Evolutionary conservation across 257 asterid species (phyloP).

Genomic region (Datura wrightii): DNA sequence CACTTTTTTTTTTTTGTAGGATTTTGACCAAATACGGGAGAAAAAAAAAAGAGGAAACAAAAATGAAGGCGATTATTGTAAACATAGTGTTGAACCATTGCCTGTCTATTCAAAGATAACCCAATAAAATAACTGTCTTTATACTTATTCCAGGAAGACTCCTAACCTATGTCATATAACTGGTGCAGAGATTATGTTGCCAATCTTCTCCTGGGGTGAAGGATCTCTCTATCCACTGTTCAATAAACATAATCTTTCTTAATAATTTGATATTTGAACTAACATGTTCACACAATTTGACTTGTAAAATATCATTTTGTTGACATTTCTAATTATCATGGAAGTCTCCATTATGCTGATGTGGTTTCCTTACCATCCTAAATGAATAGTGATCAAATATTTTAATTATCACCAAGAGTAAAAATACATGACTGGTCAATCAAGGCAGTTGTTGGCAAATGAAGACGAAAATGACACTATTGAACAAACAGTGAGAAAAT

Average conservation of each 20-base stretch:
- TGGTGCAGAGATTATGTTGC: not conserved
- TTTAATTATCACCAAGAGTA: not conserved
- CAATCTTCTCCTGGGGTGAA: constrained; percentile 10
- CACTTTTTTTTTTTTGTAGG: not conserved
- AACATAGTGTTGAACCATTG: not conserved
- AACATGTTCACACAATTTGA: not conserved
- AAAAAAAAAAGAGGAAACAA: not conserved
- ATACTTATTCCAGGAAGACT: constrained; percentile 10
- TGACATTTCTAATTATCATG: constrained; percentile 1
- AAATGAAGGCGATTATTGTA: not conserved
- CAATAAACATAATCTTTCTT: not conserved
- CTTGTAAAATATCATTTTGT: not conserved
- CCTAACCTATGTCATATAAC: not conserved
- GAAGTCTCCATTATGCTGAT: not conserved
- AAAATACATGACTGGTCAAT: not conserved
- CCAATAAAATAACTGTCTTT: not conserved
- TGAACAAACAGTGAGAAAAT: not conserved
- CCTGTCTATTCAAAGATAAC: not conserved
- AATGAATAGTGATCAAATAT: not conserved
- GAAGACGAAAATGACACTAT: not conserved
- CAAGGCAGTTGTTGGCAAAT: not conserved
- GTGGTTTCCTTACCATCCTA: not conserved
- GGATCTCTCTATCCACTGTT: not conserved
- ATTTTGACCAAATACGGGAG: not conserved
- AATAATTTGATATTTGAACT: constrained; percentile 1